Evolutionary conservation across 2,329 filamentous ascomycete genomes (phyloP).

Genomic region (Venturia asperata): DNA sequence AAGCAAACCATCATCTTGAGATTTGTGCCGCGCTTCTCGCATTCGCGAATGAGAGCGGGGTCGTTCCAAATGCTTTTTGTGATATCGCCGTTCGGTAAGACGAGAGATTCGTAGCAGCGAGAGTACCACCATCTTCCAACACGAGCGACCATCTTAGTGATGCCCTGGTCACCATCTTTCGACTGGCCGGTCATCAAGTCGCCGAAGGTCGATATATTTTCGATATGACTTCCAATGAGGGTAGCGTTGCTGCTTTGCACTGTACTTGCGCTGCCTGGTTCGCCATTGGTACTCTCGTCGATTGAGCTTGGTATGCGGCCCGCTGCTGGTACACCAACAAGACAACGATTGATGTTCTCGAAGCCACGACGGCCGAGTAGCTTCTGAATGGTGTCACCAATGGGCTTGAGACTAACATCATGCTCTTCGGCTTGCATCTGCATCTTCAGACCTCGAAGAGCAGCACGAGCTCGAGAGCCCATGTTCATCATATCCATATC

Average conservation of each 20-base stretch:
- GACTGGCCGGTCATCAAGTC: slow-evolving; percentile 41
- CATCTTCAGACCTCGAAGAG: slow-evolving; percentile 65
- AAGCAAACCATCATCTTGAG: slow-evolving; percentile 89
- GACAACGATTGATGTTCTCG: slow-evolving; percentile 63
- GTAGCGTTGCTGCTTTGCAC: slow-evolving; percentile 3
- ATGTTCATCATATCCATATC: slow-evolving; percentile 78
- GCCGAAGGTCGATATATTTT: slow-evolving; percentile 46
- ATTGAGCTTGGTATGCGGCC: slow-evolving; percentile 38
- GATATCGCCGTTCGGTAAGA: slow-evolving; percentile 41
- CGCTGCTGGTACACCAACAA: slow-evolving; percentile 68
- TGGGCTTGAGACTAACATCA: slow-evolving; percentile 51
- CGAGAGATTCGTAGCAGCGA: slow-evolving; percentile 74
- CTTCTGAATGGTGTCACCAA: slow-evolving; percentile 52
- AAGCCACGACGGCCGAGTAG: slow-evolving; percentile 64
- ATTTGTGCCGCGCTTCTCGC: slow-evolving; percentile 76
- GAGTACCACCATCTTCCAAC: slow-evolving; percentile 97
- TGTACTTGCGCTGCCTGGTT: slow-evolving; percentile 11
- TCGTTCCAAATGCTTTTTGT: slow-evolving; percentile 72
- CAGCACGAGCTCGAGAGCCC: slow-evolving; percentile 62
- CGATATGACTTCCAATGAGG: neutral
- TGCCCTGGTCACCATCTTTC: slow-evolving; percentile 61
- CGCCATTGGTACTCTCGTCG: slow-evolving; percentile 27
- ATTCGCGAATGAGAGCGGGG: slow-evolving; percentile 68
- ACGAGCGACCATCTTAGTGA: slow-evolving; percentile 84
- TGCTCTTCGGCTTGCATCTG: slow-evolving; percentile 55